Evolutionary conservation across 805 yeast species (phyloP).

Genomic region (Pichia scutulata): DNA sequence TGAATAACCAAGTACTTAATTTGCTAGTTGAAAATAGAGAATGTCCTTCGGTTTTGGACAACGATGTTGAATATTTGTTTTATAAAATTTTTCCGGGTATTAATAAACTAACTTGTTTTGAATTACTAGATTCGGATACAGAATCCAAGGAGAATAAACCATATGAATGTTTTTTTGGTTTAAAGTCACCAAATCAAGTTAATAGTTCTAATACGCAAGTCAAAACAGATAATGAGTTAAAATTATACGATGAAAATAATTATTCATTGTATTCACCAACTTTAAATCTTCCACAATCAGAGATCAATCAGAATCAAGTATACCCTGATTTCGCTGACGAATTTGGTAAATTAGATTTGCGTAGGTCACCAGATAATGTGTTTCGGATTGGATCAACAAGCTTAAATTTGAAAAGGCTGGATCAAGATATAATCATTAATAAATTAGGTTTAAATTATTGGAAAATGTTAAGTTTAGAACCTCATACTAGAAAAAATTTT

Average conservation of each 20-base stretch:
- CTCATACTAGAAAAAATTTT: conserved; percentile 45
- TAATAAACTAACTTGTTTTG: conserved; percentile 17
- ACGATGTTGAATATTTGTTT: conserved; percentile 19
- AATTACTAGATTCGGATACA: conserved; percentile 17
- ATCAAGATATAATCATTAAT: conserved; percentile 37
- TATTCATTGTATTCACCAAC: conserved; percentile 28
- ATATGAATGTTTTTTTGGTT: conserved; percentile 23
- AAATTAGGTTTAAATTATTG: conserved; percentile 44
- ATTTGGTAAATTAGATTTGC: conserved; percentile 1
- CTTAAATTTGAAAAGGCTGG: conserved; percentile 29
- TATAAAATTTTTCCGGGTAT: conserved; percentile 22
- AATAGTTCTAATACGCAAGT: neutral
- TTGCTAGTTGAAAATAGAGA: conserved; percentile 15
- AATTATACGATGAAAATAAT: conserved; percentile 32
- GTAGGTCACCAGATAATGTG: conserved; percentile 18
- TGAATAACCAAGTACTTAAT: conserved; percentile 1
- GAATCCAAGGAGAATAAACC: conserved; percentile 13
- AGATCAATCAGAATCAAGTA: neutral
- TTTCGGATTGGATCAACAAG: conserved; percentile 32
- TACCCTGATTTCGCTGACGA: neutral
- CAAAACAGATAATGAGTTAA: neutral
- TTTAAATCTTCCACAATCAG: conserved; percentile 8
- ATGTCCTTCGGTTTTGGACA: conserved; percentile 15
- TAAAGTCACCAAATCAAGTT: neutral
- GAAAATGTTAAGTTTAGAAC: conserved; percentile 52